These are phyloP conservation scores for Monosporascus ibericus DNA, from an alignment of 2,329 filamentous ascomycete genomes.

Conservation along the genomic window DNA sequence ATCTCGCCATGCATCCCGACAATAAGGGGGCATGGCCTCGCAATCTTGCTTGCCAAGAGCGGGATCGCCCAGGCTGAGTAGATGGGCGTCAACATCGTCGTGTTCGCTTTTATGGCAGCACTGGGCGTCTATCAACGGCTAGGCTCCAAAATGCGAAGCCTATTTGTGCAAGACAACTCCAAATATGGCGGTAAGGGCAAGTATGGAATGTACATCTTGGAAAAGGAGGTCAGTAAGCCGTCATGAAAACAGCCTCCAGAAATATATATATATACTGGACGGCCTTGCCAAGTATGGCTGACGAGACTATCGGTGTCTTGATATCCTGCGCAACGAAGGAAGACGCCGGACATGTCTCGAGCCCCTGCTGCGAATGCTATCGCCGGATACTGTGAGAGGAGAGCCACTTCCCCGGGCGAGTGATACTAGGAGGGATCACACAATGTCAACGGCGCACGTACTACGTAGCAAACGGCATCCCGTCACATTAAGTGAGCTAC, in stretches of 20 bases:
- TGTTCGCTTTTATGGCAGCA: constrained; percentile 13
- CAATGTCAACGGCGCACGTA: no score
- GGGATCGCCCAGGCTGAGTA: constrained; percentile 15
- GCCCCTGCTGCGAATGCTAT: no score
- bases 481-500: no score
- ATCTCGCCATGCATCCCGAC: constrained; percentile 18
- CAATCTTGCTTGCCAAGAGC: constrained; percentile 11
- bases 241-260: background rate
- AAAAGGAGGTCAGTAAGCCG: background rate
- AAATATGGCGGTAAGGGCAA: constrained; percentile 14
- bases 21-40: constrained; percentile 16
- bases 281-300: no score
- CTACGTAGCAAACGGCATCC: no score
- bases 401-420: no score
- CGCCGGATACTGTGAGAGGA: no score
- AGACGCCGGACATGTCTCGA: no score
- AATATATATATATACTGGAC: background rate
- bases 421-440: no score
- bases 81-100: constrained; percentile 16
- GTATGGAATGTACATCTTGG: constrained; percentile 18
- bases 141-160: constrained; percentile 14
- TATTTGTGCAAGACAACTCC: constrained; percentile 16
- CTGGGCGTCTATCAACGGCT: constrained; percentile 14
- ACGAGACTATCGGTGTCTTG: no score
- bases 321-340: no score